A percentile compares a stretch with the other conserved stretches of the same genome.
phyloP scores from a whole-genome alignment of 2,329 filamentous ascomycete genomes.

The Neoascochyta sp. region DNA sequence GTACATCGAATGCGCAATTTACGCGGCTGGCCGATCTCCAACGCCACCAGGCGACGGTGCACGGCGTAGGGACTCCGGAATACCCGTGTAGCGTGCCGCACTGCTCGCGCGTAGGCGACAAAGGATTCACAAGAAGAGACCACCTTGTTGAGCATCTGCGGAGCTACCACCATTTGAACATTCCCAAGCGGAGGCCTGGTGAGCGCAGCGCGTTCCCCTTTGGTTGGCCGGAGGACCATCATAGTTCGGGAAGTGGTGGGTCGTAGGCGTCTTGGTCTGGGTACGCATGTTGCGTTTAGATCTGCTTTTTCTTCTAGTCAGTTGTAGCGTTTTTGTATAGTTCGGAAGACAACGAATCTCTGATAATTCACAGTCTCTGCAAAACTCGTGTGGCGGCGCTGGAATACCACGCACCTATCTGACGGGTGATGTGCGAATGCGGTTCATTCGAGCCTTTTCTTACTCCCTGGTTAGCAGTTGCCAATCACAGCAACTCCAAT shows the following conservation, averaged over 20 bases:
- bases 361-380: no score
- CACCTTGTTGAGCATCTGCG: constrained; percentile 57
- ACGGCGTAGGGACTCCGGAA: constrained; percentile 26
- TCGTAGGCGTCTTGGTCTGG: neutral
- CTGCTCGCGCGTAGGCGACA: constrained; percentile 32
- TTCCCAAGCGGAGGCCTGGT: constrained; percentile 38
- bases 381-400: no score
- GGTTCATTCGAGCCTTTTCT: no score
- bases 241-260: no score
- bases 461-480: no score
- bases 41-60: constrained; percentile 36
- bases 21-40: constrained; percentile 36
- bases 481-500: no score
- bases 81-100: constrained; percentile 30
- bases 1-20: constrained; percentile 34
- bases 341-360: no score
- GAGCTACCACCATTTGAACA: constrained; percentile 52
- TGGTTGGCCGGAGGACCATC: constrained; percentile 21
- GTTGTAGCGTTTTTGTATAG: no score
- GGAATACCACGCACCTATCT: no score
- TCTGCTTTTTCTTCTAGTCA: no score
- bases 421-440: no score
- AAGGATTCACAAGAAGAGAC: constrained; percentile 55
- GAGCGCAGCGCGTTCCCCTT: constrained; percentile 31
- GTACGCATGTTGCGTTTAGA: constrained; percentile 1